phyloP scores from a whole-genome alignment of 192 early-diverging fungal genomes.

The Glomus cerebriforme region DNA sequence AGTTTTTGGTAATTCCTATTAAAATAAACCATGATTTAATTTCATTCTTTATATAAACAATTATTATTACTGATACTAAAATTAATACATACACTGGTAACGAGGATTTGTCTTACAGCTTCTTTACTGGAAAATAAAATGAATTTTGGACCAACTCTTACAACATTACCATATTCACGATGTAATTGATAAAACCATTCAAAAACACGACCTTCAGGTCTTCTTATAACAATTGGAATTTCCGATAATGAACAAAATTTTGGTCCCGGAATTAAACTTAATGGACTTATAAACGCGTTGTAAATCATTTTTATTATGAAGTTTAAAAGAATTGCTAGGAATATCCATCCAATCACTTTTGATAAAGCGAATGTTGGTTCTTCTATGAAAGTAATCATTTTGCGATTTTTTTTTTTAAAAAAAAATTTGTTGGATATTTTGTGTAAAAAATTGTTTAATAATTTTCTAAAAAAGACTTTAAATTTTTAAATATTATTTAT shows the following conservation, averaged over 20 bases:
- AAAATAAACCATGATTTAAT: not conserved
- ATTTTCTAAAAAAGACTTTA: no score
- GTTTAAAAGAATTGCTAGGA: not conserved
- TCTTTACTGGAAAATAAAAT: constrained; percentile 47
- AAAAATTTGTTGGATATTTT: no score
- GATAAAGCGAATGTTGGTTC: not conserved
- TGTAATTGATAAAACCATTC: constrained; percentile 35
- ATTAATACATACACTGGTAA: constrained; percentile 6
- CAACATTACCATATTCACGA: constrained; percentile 42
- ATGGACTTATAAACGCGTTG: constrained; percentile 9
- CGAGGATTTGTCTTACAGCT: constrained; percentile 40
- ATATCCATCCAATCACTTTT: not conserved
- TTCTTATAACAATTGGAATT: not conserved
- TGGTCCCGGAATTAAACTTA: constrained; percentile 13
- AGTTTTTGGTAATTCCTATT: constrained; percentile 16
- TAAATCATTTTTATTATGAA: not conserved
- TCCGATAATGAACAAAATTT: not conserved
- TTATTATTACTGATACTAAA: no score
- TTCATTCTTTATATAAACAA: no score
- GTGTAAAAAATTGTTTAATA: no score
- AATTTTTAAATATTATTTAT: no score
- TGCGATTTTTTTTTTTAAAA: no score
- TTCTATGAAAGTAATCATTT: not conserved
- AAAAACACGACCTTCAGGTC: constrained; percentile 19
- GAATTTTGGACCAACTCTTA: constrained; percentile 37